Evolutionary conservation across 768 basidiomycete species (phyloP), one percentile per base, ranked within the genome.

Genomic region (Jaapia argillacea): DNA sequence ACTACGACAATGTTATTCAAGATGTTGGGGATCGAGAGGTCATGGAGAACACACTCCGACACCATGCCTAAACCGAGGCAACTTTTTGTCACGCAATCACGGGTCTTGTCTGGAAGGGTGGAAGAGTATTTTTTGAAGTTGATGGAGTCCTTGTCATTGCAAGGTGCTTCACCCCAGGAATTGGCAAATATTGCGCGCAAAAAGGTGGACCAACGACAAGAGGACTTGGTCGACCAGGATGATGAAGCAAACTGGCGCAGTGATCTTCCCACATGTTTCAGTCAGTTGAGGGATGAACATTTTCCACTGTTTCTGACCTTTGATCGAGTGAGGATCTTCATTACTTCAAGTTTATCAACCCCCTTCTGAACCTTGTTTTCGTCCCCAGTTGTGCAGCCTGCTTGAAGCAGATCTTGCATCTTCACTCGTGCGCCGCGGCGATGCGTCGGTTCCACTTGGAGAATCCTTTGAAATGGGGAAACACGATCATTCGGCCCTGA

Each of bases 1-100:
- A 85, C 81, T 0, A 85, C 84, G 0, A 79, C 81, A 0, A 83
- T 86, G 71, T 62, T 86, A 1, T 81, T 79, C 64, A 85, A 82
- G 56, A 85, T 86, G 72, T 65, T 85, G 2, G 70, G 73, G 1
- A 74, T 83, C 5, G 78, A 85, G 49, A 61, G 71, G n/a, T 66
- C 72, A 2, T 79, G 70, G 60, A 57, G 71, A 28, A 46, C 64
- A 21, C 57, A 61, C 20, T 57, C 56, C 6, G 61, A 55, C 14
- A 47, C 57, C 2, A 56, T 65, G 28, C 54, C 60, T 1, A 39
- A 71, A 51, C 77, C 79, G 3, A 69, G 81, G 10, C 84, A 86
- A 51, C 56, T 86, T 10, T 86, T 86, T 47, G 73, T 86, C 2
- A 85, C 84, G 0, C 77, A 82, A 51, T 85, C 83, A 2, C 68